Evolutionary conservation across 2,329 filamentous ascomycete genomes (phyloP), one percentile per base, ranked within the genome.

Genomic region (Colletotrichum sojae): DNA sequence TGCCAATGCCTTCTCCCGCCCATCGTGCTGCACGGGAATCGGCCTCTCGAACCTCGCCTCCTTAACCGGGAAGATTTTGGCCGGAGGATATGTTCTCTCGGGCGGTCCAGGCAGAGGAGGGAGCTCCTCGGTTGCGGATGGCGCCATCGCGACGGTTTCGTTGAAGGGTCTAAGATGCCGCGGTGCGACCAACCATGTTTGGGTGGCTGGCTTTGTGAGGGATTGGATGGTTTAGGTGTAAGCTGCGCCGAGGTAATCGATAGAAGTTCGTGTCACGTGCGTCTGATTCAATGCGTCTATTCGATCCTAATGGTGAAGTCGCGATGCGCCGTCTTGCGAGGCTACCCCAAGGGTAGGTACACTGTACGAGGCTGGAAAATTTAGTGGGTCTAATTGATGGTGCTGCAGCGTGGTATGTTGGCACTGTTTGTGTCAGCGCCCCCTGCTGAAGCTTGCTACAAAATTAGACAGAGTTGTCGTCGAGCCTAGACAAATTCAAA

Each of bases 1-100:
- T 65, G 88, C 82, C 58, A 88, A 86, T 69, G 93, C 95, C 73
- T 88, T 86, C 75, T 89, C 86, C 76, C 92, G 94, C 55, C 92
- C 93, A 75, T 95, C 91, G 9, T 85, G 82, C 74, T 88, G 84
- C 2, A 86, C 81, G 36, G 84, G 80, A 45, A 87, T 81, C 63
- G 81, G 85, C 69, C 85, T 85, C 71, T 90, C 88, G 75, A 91
- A 91, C 71, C 83, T 85, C 67, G 84, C 86, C 76, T 92, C 90
- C 75, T 87, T 88, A 67, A 90, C 86, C n/a, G 85, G 83, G 72
- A 89, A 89, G 61, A 91, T 84, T 49, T 84, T 84, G 70, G 88
- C 82, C 43, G 88, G 82, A 63, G 88, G 84, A 71, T 85, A 87
- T 67, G 76, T 82, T 76, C 80, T 83, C 77, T 81, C 81, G 74